phyloP scores from a whole-genome alignment of 768 basidiomycete species.

The Lactifluus pinguis region DNA sequence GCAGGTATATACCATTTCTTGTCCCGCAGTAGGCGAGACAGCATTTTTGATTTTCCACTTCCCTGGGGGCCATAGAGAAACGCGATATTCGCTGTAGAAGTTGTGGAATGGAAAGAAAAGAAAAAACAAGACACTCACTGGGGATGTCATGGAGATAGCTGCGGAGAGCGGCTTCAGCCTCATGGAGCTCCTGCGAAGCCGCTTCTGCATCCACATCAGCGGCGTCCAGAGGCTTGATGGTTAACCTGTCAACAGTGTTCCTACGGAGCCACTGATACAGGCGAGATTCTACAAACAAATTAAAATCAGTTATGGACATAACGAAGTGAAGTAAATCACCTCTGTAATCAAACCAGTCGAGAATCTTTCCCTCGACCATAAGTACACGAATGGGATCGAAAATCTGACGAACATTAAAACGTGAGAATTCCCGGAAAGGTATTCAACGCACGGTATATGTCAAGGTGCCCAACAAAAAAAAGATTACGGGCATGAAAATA shows the following conservation, averaged over 20 bases:
- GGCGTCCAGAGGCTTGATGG: conserved; percentile 22
- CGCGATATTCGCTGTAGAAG: conserved; percentile 50
- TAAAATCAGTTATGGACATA: background rate
- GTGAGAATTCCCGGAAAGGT: background rate
- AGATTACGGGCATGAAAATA: conserved; percentile 67
- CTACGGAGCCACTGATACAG: conserved; percentile 69
- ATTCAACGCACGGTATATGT: conserved; percentile 65
- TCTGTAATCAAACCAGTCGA: conserved; percentile 76
- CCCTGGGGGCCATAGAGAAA: conserved; percentile 81
- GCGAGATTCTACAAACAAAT: conserved; percentile 44
- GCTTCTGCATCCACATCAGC: conserved; percentile 27
- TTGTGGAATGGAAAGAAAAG: background rate
- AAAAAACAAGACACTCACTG: conserved; percentile 32
- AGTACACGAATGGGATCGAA: conserved; percentile 87
- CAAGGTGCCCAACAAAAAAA: conserved; percentile 83
- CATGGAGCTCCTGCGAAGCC: conserved; percentile 79
- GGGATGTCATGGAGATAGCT: conserved; percentile 75
- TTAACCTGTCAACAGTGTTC: conserved; percentile 50
- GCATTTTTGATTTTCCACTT: conserved; percentile 63
- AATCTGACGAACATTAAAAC: conserved; percentile 41
- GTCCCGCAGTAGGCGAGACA: conserved; percentile 44
- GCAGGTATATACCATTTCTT: conserved; percentile 36
- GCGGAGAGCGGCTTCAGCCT: conserved; percentile 59
- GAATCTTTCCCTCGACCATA: conserved; percentile 73
- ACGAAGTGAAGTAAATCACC: conserved; percentile 32